Evolutionary conservation across 2,329 filamentous ascomycete species (phyloP), one percentile per base, ranked within the genome.

Genomic region (Bipolaris cookei): DNA sequence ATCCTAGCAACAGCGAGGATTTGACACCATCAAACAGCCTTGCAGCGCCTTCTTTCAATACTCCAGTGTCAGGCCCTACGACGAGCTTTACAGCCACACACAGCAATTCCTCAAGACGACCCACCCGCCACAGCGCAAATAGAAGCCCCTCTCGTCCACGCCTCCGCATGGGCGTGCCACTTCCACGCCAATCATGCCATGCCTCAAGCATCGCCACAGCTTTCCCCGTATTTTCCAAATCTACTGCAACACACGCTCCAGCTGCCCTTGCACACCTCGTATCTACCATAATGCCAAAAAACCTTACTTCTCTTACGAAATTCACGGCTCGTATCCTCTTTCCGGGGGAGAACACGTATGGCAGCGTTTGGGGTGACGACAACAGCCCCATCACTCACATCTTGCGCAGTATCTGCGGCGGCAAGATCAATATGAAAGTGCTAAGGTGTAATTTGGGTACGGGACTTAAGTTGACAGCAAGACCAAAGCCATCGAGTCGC

Each of bases 271-370:
- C 60, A 18, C 56, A 63, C 10, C 66, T 79, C 20, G 64, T 79
- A 13, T 70, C 65, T 30, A 67, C 71, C 3, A 62, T 75, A 21
- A 69, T 79, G 20, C 70, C 56, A 28, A 68, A 54, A 8, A 49
- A 7, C 16, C 68, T 45, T n/a, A 54, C 20, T 5, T 71, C 47
- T 8, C 56, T 51, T 11, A 48, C 76, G 54, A 65, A 72, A 14
- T 63, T 80, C 21, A 73, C 79, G 52, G 58, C 78, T 21, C 73
- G 77, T 7, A 71, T 80, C 43, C 75, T 77, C 54, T 80, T 77
- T 43, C 75, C 78, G 0, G 77, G 76, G 7, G 66, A 69, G 3
- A 68, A 75, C 38, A 67, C 71, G 10, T 79, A 78, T 61, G 67
- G 63, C 41, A 67, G 61, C 7, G 72, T 79, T 6, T 80, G 78